Evolutionary conservation across 2,329 filamentous ascomycete genomes (phyloP).

Genomic region (Sarocladiaceae sp.): DNA sequence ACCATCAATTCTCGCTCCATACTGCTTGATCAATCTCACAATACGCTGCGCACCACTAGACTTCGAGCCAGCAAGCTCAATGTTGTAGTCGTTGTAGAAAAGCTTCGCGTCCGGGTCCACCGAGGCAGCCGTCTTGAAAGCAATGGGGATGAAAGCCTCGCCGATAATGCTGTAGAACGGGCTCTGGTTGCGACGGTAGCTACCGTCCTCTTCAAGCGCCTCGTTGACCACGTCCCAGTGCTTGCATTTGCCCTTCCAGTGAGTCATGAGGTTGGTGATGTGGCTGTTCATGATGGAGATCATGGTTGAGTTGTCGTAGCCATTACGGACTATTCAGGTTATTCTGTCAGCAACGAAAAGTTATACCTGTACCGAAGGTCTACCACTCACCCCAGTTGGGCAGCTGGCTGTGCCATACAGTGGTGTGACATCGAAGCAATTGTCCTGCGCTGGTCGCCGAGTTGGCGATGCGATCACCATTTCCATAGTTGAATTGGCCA

Average conservation of each 20-base stretch:
- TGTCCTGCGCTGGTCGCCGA: conserved; percentile 45
- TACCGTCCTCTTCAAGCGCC: conserved; percentile 54
- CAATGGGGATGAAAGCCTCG: conserved; percentile 51
- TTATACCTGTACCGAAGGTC: too few relatives aligned
- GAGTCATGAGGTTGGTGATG: conserved; percentile 51
- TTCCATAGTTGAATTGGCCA: conserved; percentile 52
- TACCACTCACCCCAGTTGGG: conserved; percentile 24
- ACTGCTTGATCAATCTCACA: neutral
- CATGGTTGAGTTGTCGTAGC: conserved; percentile 37
- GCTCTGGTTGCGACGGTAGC: conserved; percentile 43
- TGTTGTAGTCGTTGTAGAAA: conserved; percentile 54
- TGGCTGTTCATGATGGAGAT: conserved; percentile 47
- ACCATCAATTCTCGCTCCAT: conserved; percentile 1
- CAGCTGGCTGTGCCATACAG: conserved; percentile 39
- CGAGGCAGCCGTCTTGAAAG: conserved; percentile 51
- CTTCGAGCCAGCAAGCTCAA: conserved; percentile 49
- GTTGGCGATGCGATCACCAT: conserved; percentile 49
- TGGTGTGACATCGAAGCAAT: conserved; percentile 59
- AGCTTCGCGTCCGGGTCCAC: conserved; percentile 54
- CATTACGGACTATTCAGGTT: neutral
- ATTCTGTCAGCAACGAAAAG: too few relatives aligned
- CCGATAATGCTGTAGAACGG: conserved; percentile 55
- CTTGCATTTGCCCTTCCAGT: conserved; percentile 58
- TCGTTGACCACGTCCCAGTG: conserved; percentile 66
- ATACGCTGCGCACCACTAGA: conserved; percentile 4